These are phyloP conservation scores for Vitis hybrid DNA, from an alignment of 177 flowering plant species.

Conservation along the genomic window DNA sequence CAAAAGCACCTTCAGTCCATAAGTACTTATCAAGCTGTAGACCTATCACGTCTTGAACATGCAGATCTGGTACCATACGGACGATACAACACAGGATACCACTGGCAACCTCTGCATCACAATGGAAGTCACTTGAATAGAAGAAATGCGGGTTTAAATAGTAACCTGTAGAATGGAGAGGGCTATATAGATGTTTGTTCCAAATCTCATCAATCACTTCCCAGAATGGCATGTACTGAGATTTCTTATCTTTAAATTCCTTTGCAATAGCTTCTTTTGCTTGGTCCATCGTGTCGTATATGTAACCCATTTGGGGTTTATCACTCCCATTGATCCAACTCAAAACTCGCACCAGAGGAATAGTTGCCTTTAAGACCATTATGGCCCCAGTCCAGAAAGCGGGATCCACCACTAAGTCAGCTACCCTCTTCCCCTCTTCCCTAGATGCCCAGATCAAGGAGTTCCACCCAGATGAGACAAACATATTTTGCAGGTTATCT, in stretches of 20 bases:
- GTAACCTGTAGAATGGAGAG: slow-evolving; percentile 56
- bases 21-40: slow-evolving; percentile 37
- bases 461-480: slow-evolving; percentile 38
- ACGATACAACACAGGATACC: slow-evolving; percentile 36
- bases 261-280: slow-evolving; percentile 44
- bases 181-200: slow-evolving; percentile 45
- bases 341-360: slow-evolving; percentile 41
- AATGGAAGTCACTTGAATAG: slow-evolving; percentile 23
- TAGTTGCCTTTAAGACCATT: slow-evolving; percentile 32
- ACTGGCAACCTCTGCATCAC: slow-evolving; percentile 44
- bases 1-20: slow-evolving; percentile 29
- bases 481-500: slow-evolving; percentile 31
- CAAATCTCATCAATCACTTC: slow-evolving; percentile 47
- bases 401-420: slow-evolving; percentile 29
- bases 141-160: slow-evolving; percentile 37
- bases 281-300: slow-evolving; percentile 62
- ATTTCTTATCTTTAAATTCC: slow-evolving; percentile 24
- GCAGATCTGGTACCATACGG: slow-evolving; percentile 28
- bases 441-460: slow-evolving; percentile 23
- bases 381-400: slow-evolving; percentile 41
- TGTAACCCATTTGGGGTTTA: slow-evolving; percentile 35
- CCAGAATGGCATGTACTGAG: slow-evolving; percentile 41
- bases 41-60: slow-evolving; percentile 23
- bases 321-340: slow-evolving; percentile 22
- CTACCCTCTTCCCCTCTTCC: slow-evolving; percentile 30